Percentiles rank a stretch among this genome's conserved stretches.
Conservation (phyloP, 2,329 filamentous ascomycete genomes). For the Colletotrichum agaves region DNA sequence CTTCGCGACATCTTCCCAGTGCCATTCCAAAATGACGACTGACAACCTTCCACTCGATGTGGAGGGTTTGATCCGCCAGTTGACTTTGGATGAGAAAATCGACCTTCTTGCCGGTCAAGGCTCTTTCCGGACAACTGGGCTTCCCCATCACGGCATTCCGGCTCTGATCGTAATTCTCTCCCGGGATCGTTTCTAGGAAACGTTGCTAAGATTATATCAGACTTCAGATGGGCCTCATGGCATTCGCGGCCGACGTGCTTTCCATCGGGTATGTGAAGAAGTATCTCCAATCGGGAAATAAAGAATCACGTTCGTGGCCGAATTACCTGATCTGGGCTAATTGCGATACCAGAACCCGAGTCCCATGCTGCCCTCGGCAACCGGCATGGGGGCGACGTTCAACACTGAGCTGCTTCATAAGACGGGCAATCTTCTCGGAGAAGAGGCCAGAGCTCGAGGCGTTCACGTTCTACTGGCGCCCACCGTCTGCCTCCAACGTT, state of each 20-base stretch:
- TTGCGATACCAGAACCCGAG: slow-evolving; percentile 37
- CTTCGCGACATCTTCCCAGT: background rate
- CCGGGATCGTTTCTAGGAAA: too few species aligned
- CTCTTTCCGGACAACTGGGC: slow-evolving; percentile 33
- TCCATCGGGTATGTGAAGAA: slow-evolving; percentile 12
- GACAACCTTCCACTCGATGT: slow-evolving; percentile 16
- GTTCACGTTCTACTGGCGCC: slow-evolving; percentile 78
- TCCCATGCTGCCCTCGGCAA: slow-evolving; percentile 42
- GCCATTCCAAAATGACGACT: background rate
- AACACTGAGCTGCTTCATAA: slow-evolving; percentile 66
- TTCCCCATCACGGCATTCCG: slow-evolving; percentile 33
- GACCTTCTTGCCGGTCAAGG: slow-evolving; percentile 36
- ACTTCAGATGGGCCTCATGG: slow-evolving; percentile 33
- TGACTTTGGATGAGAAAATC: slow-evolving; percentile 39
- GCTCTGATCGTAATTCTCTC: slow-evolving; percentile 16
- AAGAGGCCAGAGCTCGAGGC: slow-evolving; percentile 67
- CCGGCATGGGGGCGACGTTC: slow-evolving; percentile 68
- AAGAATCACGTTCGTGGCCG: background rate
- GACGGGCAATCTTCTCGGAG: slow-evolving; percentile 68
- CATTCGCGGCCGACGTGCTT: slow-evolving; percentile 28
- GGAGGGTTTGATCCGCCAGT: slow-evolving; percentile 28
- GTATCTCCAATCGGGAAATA: too few species aligned
- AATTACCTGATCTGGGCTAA: background rate
- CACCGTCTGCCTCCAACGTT: slow-evolving; percentile 60
- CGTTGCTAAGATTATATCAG: background rate